phyloP scores from a whole-genome alignment of 2,329 filamentous ascomycete species.

The Paraphoma chrysanthemicola region DNA sequence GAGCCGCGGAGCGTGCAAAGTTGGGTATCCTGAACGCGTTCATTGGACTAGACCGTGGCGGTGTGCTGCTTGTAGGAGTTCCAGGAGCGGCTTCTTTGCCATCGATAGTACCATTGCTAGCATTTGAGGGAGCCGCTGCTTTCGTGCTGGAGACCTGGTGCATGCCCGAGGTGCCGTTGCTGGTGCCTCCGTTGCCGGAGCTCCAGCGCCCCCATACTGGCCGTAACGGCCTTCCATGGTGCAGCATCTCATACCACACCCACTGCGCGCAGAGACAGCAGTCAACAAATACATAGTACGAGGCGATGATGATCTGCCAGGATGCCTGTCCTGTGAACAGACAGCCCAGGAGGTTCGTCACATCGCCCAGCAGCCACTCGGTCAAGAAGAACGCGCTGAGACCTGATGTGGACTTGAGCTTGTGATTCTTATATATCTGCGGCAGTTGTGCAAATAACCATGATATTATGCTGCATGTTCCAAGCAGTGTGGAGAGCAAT shows the following conservation, averaged over 20 bases:
- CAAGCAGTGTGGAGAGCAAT: constrained; percentile 66
- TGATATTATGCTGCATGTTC: constrained; percentile 67
- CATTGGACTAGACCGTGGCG: constrained; percentile 37
- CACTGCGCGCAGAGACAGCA: constrained; percentile 68
- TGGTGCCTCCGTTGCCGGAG: constrained; percentile 21
- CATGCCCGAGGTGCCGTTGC: constrained; percentile 33
- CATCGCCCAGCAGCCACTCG: constrained; percentile 71
- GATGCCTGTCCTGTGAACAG: constrained; percentile 68
- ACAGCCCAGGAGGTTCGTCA: constrained; percentile 68
- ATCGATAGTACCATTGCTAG: constrained; percentile 6
- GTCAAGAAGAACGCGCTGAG: constrained; percentile 70
- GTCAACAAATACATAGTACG: constrained; percentile 72
- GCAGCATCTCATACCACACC: constrained; percentile 69
- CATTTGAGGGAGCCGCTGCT: background rate
- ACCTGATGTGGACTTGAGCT: constrained; percentile 68
- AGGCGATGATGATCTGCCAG: constrained; percentile 71
- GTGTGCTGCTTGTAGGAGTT: constrained; percentile 28
- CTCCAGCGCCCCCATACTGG: constrained; percentile 39
- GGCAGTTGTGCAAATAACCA: constrained; percentile 75
- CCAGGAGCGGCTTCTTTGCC: constrained; percentile 13
- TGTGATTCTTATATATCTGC: constrained; percentile 73
- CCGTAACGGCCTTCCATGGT: constrained; percentile 56
- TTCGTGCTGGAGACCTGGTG: constrained; percentile 28
- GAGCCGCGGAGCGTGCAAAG: constrained; percentile 42
- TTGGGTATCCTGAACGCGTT: constrained; percentile 47